phyloP scores from a whole-genome alignment of 2,329 filamentous ascomycete genomes.

The Harringtonia lauricola region DNA sequence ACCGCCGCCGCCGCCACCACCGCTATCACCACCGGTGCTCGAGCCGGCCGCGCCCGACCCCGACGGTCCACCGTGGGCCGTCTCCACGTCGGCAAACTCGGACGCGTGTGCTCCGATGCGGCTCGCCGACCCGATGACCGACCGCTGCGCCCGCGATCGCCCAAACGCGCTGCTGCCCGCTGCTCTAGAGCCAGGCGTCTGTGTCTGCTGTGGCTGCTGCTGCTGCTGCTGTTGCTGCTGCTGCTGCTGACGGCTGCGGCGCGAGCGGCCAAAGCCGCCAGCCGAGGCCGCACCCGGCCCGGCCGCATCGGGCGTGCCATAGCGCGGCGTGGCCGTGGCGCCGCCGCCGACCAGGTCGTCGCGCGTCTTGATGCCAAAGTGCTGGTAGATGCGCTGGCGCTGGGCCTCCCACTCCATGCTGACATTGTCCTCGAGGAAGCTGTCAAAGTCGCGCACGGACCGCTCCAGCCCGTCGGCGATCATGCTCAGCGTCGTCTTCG shows the following conservation, averaged over 20 bases:
- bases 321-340: slow-evolving; percentile 4
- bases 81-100: slow-evolving; percentile 59
- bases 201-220: slow-evolving; percentile 16
- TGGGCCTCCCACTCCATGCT: slow-evolving; percentile 94
- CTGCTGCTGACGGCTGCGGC: slow-evolving; percentile 32
- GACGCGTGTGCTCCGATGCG: slow-evolving; percentile 52
- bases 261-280: slow-evolving; percentile 49
- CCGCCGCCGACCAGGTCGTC: slow-evolving; percentile 27
- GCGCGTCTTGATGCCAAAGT: slow-evolving; percentile 73
- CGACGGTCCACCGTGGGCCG: slow-evolving; percentile 38
- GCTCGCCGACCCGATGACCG: slow-evolving; percentile 74
- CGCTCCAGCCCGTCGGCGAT: slow-evolving; percentile 84
- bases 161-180: slow-evolving; percentile 44
- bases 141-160: slow-evolving; percentile 62
- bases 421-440: slow-evolving; percentile 87
- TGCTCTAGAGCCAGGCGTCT: slow-evolving; percentile 10
- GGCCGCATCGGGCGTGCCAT: slow-evolving; percentile 9
- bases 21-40: slow-evolving; percentile 5
- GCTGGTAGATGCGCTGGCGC: slow-evolving; percentile 84
- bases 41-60: too few species aligned
- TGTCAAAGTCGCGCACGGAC: slow-evolving; percentile 84
- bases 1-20: not conserved
- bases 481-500: slow-evolving; percentile 83
- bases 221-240: slow-evolving; percentile 2
- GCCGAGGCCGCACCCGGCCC: slow-evolving; percentile 25